Base-by-base conservation (phyloP, 345 rosid species). In the Citrus unshiu region DNA sequence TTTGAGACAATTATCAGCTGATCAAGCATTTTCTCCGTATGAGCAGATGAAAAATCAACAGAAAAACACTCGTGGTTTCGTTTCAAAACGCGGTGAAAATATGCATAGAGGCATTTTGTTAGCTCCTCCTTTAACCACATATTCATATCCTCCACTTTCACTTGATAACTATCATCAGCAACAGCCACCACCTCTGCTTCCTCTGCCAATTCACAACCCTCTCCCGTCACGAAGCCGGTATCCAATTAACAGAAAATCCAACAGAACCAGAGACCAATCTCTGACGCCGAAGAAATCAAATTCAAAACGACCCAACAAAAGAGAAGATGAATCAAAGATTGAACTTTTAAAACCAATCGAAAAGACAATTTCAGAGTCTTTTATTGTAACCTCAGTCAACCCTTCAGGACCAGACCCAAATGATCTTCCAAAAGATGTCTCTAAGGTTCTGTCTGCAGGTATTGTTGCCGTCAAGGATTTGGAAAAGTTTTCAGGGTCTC, bases 141-240 rank as follows among this genome's bases (percentile, higher is more conserved):
- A 34, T 77, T 84, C 89, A 8, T 81, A 30, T 68, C 83, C 85
- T 16, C 24, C 78, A 7, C 61, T 56, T 64, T 68, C 82, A 56
- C 65, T 37, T 65, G 27, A 51, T 24, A 69, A 14, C 14, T 67
- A 80, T 77, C 37, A 35, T 35, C 65, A 40, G 14, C 78, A 30
- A 1, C 77, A 73, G 4, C 90, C 82, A 27, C 97, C 95, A 19
- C 95, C 91, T 69, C 93, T 91, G 62, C 93, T 90, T 76, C 97
- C 94, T 75, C 90, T 88, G 25, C 94, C 94, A 19, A 66, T 79
- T 16, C 79, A 85, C 34, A 86, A 59, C 75, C 82, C 91, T 39
- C 84, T 84, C 72, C 80, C 88, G 30, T 43, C 89, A 76, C 84
- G 83, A 79, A 34, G 63, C 81, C 79, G 67, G 43, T 24, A 80